phyloP scores from a whole-genome alignment of 2,329 filamentous ascomycete species.

The Teratosphaeria nubilosa region DNA sequence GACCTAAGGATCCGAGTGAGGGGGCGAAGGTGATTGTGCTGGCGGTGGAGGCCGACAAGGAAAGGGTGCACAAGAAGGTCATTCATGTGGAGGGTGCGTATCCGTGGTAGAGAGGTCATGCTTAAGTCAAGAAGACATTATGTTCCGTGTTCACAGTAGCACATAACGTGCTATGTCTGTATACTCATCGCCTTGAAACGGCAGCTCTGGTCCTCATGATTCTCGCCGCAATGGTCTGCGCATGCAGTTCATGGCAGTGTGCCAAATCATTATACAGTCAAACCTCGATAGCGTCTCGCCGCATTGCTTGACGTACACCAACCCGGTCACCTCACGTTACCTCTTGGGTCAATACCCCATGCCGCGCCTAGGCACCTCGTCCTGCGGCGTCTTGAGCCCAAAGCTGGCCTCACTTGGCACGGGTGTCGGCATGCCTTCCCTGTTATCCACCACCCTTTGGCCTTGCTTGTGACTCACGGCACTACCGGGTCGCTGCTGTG shows the following conservation, averaged over 20 bases:
- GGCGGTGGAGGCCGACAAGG: slow-evolving; percentile 11
- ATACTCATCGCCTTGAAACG: background rate
- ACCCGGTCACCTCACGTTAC: no score
- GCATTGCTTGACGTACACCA: background rate
- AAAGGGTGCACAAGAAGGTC: slow-evolving; percentile 17
- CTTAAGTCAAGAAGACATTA: background rate
- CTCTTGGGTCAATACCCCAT: background rate
- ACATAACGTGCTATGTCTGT: background rate
- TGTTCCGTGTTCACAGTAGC: background rate
- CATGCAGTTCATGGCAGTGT: background rate
- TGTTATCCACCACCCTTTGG: background rate
- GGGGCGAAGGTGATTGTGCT: slow-evolving; percentile 19
- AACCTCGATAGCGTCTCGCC: background rate
- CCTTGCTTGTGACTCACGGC: background rate
- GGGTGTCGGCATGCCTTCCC: background rate
- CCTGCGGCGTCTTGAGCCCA: background rate
- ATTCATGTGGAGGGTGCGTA: slow-evolving; percentile 12
- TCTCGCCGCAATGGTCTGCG: background rate
- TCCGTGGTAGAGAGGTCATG: background rate
- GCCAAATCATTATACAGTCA: background rate
- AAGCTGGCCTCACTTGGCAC: background rate
- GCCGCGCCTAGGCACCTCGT: background rate
- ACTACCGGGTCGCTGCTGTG: background rate
- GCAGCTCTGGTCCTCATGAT: background rate
- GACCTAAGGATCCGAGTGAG: slow-evolving; percentile 19